Evolutionary conservation across 2,329 filamentous ascomycete genomes (phyloP).

Genomic region (Fusarium neocosmosporiellum): DNA sequence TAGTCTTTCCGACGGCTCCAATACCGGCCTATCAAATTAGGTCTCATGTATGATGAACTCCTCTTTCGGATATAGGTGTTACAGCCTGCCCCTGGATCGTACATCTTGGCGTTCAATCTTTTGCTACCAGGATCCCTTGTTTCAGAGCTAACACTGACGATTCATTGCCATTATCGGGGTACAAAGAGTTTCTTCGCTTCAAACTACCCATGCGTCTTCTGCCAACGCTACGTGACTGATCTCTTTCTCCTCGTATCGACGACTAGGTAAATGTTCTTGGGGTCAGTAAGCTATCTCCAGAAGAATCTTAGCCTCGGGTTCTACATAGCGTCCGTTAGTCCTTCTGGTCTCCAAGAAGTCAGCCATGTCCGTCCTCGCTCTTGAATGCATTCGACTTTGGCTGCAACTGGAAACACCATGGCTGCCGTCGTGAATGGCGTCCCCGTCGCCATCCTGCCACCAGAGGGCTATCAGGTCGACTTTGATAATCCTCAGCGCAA

Average conservation of each 20-base stretch:
- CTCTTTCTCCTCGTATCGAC: neutral
- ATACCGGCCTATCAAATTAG: neutral
- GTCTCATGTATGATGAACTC: neutral
- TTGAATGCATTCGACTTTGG: neutral
- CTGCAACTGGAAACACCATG: conserved; percentile 1
- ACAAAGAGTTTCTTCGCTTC: neutral
- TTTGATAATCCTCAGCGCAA: conserved; percentile 43
- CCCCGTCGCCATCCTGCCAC: conserved; percentile 38
- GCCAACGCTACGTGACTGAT: neutral
- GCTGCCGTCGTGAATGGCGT: conserved; percentile 40
- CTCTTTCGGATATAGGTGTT: neutral
- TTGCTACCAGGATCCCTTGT: neutral
- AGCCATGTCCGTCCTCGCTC: neutral
- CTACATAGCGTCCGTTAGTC: neutral
- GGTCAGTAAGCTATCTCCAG: neutral
- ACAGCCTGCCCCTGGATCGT: neutral
- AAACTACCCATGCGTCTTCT: neutral
- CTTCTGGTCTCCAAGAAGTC: neutral
- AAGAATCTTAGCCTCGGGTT: neutral
- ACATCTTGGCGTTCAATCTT: neutral
- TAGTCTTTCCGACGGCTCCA: neutral
- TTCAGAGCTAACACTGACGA: neutral
- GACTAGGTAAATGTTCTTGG: neutral
- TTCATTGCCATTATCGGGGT: neutral
- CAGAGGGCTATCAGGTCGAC: conserved; percentile 44